These are phyloP conservation scores for Piloderma croceum DNA, from an alignment of 768 basidiomycete genomes.

Conservation along the genomic window DNA sequence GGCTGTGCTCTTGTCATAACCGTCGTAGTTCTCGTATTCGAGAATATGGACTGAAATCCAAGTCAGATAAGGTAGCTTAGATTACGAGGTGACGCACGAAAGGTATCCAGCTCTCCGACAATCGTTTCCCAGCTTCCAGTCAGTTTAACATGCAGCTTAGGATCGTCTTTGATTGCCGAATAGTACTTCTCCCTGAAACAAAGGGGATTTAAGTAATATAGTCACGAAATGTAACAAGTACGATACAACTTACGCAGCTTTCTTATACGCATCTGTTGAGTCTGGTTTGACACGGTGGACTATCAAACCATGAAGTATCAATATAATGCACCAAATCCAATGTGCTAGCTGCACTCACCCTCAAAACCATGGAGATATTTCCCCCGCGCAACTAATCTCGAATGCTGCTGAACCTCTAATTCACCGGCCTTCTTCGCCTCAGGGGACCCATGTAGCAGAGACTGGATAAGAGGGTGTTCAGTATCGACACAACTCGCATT, in stretches of 20 bases:
- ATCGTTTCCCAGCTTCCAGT: conserved; percentile 92
- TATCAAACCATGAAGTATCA: conserved; percentile 27
- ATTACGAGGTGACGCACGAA: conserved; percentile 44
- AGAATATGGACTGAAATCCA: conserved; percentile 55
- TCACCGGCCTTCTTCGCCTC: conserved; percentile 84
- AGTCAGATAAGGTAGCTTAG: conserved; percentile 1
- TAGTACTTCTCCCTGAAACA: conserved; percentile 74
- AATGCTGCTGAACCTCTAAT: conserved; percentile 73
- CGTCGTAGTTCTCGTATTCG: conserved; percentile 91
- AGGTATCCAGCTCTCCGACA: conserved; percentile 86
- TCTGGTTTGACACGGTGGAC: conserved; percentile 85
- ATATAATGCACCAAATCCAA: background rate
- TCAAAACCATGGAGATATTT: conserved; percentile 93
- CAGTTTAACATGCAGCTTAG: conserved; percentile 74
- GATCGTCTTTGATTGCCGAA: conserved; percentile 67
- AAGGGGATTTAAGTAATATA: conserved; percentile 8
- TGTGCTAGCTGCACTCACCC: conserved; percentile 42
- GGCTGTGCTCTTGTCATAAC: conserved; percentile 71
- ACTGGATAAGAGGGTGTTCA: no score
- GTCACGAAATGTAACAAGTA: conserved; percentile 5
- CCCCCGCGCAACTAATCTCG: conserved; percentile 81
- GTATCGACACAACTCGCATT: no score
- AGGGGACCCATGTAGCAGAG: conserved; percentile 88
- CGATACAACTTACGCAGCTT: conserved; percentile 63
- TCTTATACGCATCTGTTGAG: conserved; percentile 76